phyloP scores from a whole-genome alignment of 305 asterid species.

The Solanum hybrid region DNA sequence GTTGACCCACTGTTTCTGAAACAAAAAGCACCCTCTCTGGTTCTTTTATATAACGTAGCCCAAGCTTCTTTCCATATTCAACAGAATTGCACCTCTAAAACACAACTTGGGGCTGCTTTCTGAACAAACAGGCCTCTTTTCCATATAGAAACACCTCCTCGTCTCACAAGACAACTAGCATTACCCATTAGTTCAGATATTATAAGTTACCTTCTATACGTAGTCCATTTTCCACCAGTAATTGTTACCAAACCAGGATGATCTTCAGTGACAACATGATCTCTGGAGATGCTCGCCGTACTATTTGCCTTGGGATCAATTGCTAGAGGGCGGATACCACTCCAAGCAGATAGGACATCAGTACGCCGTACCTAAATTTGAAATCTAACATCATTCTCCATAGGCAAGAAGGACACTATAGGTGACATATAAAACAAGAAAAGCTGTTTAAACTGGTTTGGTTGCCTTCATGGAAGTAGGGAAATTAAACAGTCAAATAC shows the following conservation, averaged over 20 bases:
- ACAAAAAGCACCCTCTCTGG: not conserved
- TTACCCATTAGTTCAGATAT: not conserved
- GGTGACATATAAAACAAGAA: not conserved
- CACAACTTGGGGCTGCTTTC: not conserved
- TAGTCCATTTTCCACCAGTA: slow-evolving; percentile 99
- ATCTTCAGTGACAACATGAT: slow-evolving; percentile 86
- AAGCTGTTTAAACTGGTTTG: not conserved
- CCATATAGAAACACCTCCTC: not conserved
- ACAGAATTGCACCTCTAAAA: not conserved
- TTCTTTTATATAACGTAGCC: not conserved
- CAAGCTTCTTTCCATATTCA: not conserved
- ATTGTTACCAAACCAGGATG: slow-evolving; percentile 89
- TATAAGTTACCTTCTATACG: slow-evolving; percentile 73
- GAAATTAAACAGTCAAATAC: not conserved
- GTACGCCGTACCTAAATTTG: slow-evolving; percentile 66
- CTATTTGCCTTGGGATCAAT: slow-evolving; percentile 79
- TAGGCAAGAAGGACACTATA: not conserved
- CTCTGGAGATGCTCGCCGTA: slow-evolving; percentile 91
- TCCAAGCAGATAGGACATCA: slow-evolving; percentile 98
- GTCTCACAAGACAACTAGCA: not conserved
- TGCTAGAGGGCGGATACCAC: slow-evolving; percentile 98
- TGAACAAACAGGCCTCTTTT: not conserved
- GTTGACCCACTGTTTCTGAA: not conserved
- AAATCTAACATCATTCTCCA: slow-evolving; percentile 15
- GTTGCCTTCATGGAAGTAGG: not conserved